These are phyloP conservation scores for Botrytis pseudocinerea DNA, from an alignment of 2,329 filamentous ascomycete genomes.

Conservation along the genomic window DNA sequence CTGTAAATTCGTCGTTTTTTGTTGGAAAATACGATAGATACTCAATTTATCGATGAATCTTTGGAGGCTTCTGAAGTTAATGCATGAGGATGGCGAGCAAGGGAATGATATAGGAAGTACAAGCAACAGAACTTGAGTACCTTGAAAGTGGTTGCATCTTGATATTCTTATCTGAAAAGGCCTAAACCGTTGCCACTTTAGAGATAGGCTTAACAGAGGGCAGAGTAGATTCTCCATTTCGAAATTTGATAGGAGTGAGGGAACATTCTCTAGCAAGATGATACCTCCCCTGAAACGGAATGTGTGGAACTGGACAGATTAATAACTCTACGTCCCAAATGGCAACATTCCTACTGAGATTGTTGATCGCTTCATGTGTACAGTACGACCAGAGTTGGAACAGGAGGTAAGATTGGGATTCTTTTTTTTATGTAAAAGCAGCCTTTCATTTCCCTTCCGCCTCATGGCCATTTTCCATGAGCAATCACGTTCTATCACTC, in stretches of 20 bases:
- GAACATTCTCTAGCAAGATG: neutral
- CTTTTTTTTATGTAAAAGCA: constrained; percentile 7
- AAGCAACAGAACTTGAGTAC: neutral
- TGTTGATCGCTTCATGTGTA: neutral
- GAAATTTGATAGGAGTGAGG: neutral
- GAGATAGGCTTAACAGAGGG: neutral
- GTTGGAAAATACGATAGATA: neutral
- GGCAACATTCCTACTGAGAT: neutral
- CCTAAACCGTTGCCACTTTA: constrained; percentile 6
- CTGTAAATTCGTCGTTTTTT: neutral
- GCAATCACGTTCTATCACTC: neutral
- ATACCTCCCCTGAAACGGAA: neutral
- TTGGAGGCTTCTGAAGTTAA: neutral
- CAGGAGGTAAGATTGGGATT: constrained; percentile 1
- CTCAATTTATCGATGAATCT: neutral
- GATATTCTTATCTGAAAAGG: neutral
- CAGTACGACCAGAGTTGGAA: neutral
- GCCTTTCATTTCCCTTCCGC: neutral
- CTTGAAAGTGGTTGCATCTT: constrained; percentile 7
- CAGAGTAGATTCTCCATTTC: neutral
- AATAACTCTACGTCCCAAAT: neutral
- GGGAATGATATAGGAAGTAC: neutral
- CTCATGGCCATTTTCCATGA: neutral
- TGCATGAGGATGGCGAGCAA: constrained; percentile 1
- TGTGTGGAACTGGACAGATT: neutral